These are phyloP conservation scores for Podaxis sp. DNA, from an alignment of 768 basidiomycete species.

Conservation along the genomic window DNA sequence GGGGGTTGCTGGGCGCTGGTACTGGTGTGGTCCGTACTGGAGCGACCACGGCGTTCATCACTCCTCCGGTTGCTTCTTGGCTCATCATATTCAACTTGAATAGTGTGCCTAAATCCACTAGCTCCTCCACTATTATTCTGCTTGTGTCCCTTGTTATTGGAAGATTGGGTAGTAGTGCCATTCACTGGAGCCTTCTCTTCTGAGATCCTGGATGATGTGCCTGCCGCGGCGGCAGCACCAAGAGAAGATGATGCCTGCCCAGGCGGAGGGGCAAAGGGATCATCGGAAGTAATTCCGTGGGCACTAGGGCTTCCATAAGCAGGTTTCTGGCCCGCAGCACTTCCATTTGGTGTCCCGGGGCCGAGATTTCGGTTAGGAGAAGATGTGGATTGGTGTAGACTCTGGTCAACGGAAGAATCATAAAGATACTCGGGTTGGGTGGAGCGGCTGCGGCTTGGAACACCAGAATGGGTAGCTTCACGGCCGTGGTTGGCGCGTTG, in stretches of 20 bases:
- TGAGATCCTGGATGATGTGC: slow-evolving; percentile 15
- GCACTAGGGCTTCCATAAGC: slow-evolving; percentile 35
- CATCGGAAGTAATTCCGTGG: slow-evolving; percentile 54
- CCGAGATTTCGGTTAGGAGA: slow-evolving; percentile 17
- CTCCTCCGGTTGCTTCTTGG: slow-evolving; percentile 35
- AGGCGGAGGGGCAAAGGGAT: slow-evolving; percentile 65
- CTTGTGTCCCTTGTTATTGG: slow-evolving; percentile 44
- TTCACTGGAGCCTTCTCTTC: slow-evolving; percentile 18
- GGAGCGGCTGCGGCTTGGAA: slow-evolving; percentile 49
- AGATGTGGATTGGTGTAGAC: slow-evolving; percentile 40
- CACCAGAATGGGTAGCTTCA: slow-evolving; percentile 40
- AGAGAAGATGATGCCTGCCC: slow-evolving; percentile 10
- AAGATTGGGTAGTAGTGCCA: slow-evolving; percentile 2
- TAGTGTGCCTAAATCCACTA: slow-evolving; percentile 76
- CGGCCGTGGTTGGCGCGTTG: slow-evolving; percentile 55
- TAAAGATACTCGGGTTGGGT: slow-evolving; percentile 76
- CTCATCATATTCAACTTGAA: slow-evolving; percentile 94
- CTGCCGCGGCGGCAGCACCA: slow-evolving; percentile 20
- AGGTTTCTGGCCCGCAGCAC: slow-evolving; percentile 21
- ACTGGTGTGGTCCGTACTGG: slow-evolving; percentile 25
- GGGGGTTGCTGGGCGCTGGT: slow-evolving; percentile 24
- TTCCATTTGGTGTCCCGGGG: slow-evolving; percentile 30
- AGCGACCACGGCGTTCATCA: slow-evolving; percentile 24
- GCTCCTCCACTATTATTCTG: slow-evolving; percentile 41
- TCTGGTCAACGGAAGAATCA: slow-evolving; percentile 67